Evolutionary conservation across 2,329 filamentous ascomycete species (phyloP).

Genomic region (Blastomyces percursus): DNA sequence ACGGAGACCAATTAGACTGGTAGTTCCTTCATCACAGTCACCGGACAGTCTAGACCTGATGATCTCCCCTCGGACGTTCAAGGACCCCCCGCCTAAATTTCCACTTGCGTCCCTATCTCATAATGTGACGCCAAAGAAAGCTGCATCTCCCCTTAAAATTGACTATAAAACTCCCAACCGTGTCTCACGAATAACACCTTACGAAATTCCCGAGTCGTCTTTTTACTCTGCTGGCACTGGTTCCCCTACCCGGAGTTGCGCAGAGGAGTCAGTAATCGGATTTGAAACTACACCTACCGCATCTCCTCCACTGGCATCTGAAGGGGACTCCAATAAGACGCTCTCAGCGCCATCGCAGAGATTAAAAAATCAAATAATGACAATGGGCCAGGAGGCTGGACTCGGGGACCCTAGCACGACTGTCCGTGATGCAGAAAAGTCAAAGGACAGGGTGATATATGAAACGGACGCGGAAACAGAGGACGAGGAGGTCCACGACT

Average conservation of each 20-base stretch:
- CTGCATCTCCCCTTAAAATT: background rate
- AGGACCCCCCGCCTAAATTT: conserved; percentile 17
- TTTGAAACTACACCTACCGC: conserved; percentile 9
- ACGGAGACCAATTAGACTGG: conserved; percentile 21
- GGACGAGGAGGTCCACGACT: conserved; percentile 22
- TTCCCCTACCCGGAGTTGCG: background rate
- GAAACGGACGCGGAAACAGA: conserved; percentile 35
- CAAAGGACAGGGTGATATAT: conserved; percentile 23
- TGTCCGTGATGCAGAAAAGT: background rate
- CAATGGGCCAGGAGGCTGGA: background rate
- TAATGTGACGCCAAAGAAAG: conserved; percentile 1
- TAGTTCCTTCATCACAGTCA: conserved; percentile 35
- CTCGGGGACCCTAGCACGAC: background rate
- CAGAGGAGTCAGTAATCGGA: background rate
- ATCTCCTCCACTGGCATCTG: background rate
- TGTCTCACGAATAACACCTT: background rate
- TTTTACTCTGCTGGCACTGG: background rate
- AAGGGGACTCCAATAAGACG: background rate
- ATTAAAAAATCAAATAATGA: background rate
- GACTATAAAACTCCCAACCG: background rate
- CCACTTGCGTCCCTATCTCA: conserved; percentile 11
- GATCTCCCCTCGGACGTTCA: conserved; percentile 19
- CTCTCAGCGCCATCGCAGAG: background rate
- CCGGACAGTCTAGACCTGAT: conserved; percentile 32
- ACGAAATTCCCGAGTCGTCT: background rate